phyloP scores from a whole-genome alignment of 2,329 filamentous ascomycete species.

The Nemania serpens region DNA sequence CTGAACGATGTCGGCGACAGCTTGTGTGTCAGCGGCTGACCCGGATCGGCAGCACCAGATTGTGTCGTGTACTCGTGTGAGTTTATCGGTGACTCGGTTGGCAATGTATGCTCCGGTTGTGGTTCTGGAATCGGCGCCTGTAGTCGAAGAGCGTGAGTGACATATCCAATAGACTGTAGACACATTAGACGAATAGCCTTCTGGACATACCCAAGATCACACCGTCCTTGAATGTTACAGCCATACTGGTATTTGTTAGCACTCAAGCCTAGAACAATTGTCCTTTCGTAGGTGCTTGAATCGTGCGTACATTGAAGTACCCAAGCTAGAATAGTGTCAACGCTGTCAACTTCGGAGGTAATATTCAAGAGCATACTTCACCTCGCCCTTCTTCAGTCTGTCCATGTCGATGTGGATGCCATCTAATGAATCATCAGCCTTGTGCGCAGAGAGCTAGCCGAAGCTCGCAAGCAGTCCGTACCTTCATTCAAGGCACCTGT shows the following conservation, averaged over 20 bases:
- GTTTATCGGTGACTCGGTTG: constrained; percentile 98
- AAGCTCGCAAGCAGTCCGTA: constrained; percentile 42
- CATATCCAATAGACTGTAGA: neutral
- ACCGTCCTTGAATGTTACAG: constrained; percentile 97
- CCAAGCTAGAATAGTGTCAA: constrained; percentile 64
- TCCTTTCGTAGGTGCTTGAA: neutral
- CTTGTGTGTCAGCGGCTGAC: constrained; percentile 96
- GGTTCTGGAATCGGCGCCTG: constrained; percentile 92
- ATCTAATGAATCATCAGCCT: constrained; percentile 63
- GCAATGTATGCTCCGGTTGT: constrained; percentile 98
- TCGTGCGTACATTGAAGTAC: constrained; percentile 86
- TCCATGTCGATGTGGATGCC: constrained; percentile 99
- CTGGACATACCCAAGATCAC: constrained; percentile 77
- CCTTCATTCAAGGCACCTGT: constrained; percentile 68
- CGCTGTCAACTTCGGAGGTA: constrained; percentile 38
- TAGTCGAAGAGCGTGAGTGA: constrained; percentile 21
- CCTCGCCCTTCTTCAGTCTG: constrained; percentile 96
- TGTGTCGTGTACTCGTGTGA: constrained; percentile 96
- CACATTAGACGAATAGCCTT: neutral
- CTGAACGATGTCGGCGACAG: constrained; percentile 96
- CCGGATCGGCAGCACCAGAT: constrained; percentile 99
- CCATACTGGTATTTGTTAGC: constrained; percentile 70
- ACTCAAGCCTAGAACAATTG: neutral
- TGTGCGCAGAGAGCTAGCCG: constrained; percentile 21
- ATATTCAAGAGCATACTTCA: constrained; percentile 73